Conservation (phyloP, 164 flowering plant genomes). For the Vitis rupestris region DNA sequence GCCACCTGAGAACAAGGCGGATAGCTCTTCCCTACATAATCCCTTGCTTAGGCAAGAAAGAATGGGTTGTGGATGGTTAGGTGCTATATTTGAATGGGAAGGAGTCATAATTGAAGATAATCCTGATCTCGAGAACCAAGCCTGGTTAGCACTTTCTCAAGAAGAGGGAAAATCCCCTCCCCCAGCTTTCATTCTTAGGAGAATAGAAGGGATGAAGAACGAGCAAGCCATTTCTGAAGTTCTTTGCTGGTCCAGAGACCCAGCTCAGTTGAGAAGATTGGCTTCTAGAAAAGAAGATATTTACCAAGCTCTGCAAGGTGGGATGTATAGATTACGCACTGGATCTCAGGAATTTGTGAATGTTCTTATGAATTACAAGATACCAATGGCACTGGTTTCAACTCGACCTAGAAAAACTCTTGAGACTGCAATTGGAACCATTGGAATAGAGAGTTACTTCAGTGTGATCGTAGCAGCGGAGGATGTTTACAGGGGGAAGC, state of each 20-base stretch:
- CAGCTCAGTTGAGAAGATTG: slow-evolving; percentile 59
- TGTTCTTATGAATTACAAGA: slow-evolving; percentile 69
- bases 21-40: slow-evolving; percentile 76
- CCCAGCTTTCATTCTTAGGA: slow-evolving; percentile 58
- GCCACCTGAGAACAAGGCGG: slow-evolving; percentile 86
- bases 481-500: slow-evolving; percentile 93
- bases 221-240: slow-evolving; percentile 96
- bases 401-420: slow-evolving; percentile 70
- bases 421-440: slow-evolving; percentile 58
- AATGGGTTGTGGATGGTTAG: slow-evolving; percentile 99
- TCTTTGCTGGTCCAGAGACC: slow-evolving; percentile 96
- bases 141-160: slow-evolving; percentile 78
- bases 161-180: slow-evolving; percentile 95
- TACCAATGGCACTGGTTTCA: slow-evolving; percentile 92
- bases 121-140: slow-evolving; percentile 82
- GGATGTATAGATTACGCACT: slow-evolving; percentile 56
- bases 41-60: slow-evolving; percentile 89
- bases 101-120: slow-evolving; percentile 84
- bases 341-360: slow-evolving; percentile 87
- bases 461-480: slow-evolving; percentile 78
- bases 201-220: slow-evolving; percentile 96
- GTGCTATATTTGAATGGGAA: slow-evolving; percentile 97
- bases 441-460: slow-evolving; percentile 72
- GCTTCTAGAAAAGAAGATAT: slow-evolving; percentile 83
- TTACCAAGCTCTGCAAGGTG: slow-evolving; percentile 72